Conservation (phyloP, 2,329 filamentous ascomycete genomes). For the Cladophialophora immunda region DNA sequence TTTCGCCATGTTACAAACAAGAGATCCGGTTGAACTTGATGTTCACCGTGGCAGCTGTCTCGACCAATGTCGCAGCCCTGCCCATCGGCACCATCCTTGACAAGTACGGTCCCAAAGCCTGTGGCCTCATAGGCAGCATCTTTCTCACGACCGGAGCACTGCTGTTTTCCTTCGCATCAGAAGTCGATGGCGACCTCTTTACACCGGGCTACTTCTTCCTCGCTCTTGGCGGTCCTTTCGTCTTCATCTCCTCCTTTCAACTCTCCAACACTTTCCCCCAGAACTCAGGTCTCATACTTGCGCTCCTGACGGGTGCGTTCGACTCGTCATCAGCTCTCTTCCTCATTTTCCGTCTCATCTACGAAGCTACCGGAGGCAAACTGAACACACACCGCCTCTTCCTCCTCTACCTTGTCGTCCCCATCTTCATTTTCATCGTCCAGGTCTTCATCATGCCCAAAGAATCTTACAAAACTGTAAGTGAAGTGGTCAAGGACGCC, state of each 20-base stretch:
- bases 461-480: conserved; percentile 83
- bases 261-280: conserved; percentile 83
- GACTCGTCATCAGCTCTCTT: conserved; percentile 84
- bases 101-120: conserved; percentile 78
- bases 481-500: conserved; percentile 79
- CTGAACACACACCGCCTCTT: conserved; percentile 77
- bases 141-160: conserved; percentile 75
- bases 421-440: conserved; percentile 69
- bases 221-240: conserved; percentile 79
- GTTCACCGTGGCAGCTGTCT: conserved; percentile 90
- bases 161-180: conserved; percentile 73
- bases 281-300: conserved; percentile 79
- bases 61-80: conserved; percentile 85
- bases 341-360: conserved; percentile 75
- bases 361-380: conserved; percentile 63
- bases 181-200: conserved; percentile 76
- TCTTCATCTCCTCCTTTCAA: conserved; percentile 85
- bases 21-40: conserved; percentile 79
- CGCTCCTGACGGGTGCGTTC: conserved; percentile 81
- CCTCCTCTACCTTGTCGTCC: conserved; percentile 74
- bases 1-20: conserved; percentile 66
- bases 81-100: conserved; percentile 88
- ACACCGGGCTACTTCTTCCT: conserved; percentile 78
- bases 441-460: conserved; percentile 77
- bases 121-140: conserved; percentile 74